Base-by-base conservation (phyloP, 345 rosid genomes). In the Mallotus nudiflorus region DNA sequence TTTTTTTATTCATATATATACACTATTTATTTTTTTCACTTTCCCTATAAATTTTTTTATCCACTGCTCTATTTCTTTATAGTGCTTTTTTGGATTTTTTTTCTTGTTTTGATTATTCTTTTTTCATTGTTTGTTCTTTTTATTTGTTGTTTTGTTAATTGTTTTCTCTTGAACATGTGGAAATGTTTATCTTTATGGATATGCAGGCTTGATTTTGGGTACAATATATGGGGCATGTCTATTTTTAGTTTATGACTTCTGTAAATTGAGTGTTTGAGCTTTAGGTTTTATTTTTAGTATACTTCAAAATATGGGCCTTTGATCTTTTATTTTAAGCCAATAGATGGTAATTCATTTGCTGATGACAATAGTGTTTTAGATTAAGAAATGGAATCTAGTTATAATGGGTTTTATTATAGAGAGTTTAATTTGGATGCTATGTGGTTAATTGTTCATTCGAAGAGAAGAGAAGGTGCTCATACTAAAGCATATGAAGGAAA, bases 381-480 rank as follows among this genome's bases (percentile, higher is more conserved):
- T 19, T 12, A 69, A 54, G 78, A 67, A 67, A 92, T 95, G 99
- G 97, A 88, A 86, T 92, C 99, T 84, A 76, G 9, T 42, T 5
- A 82, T 66, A 83, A 85, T 87, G 91, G 73, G 65, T 86, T 92
- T 60, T 85, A 82, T 78, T 77, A 77, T 18, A 81, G 81, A 54
- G 90, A 86, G 67, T 84, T 90, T 59, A 78, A 63, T 82, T 75
- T 95, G 87, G 99, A 92, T 75, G 77, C 78, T 44, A 92, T 85
- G 86, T 92, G 97, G 98, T 74, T 95, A 59, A 81, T 95, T 77
- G 97, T 95, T 80, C 98, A 98, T 29, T 97, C 99, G 5, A 92
- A 90, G 88, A 88, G 92, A 82, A 97, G 98, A 37, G 99, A 95
- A 76, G 98, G 99, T 57, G 97, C 98, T 73, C 98, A 92, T 88